A percentile compares a stretch with the other conserved stretches of the same genome.
phyloP scores from a whole-genome alignment of 352 stramenopile genomes.

The Globisporangium perplexum region DNA sequence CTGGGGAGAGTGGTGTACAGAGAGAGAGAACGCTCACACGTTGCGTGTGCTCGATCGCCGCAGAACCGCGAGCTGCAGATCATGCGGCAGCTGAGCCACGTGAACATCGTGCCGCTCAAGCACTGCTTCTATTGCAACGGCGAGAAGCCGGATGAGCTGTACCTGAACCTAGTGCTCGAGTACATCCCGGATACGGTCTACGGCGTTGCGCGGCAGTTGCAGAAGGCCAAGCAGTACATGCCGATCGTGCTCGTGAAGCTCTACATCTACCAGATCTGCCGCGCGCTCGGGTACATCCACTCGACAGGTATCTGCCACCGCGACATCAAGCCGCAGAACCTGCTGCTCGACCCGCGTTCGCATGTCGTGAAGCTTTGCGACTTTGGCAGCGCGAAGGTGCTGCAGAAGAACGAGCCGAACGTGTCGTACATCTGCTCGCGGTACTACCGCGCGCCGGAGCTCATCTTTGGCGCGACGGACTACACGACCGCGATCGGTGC shows the following conservation, averaged over 20 bases:
- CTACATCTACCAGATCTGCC: conserved; percentile 99
- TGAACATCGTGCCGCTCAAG: conserved; percentile 99
- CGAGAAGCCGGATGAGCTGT: conserved; percentile 94
- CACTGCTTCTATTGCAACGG: conserved; percentile 99
- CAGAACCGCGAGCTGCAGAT: conserved; percentile 99
- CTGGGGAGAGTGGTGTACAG: neutral
- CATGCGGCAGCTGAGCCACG: conserved; percentile 97
- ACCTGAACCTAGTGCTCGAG: conserved; percentile 99
- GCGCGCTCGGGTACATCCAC: conserved; percentile 98
- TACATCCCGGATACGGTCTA: conserved; percentile 99
- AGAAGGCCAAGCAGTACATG: conserved; percentile 97
- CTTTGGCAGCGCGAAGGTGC: conserved; percentile 95
- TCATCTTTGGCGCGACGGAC: conserved; percentile 99
- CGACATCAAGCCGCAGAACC: conserved; percentile 99
- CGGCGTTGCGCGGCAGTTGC: conserved; percentile 92
- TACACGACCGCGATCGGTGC: conserved; percentile 98
- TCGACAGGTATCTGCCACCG: conserved; percentile 97
- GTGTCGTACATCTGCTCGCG: conserved; percentile 99
- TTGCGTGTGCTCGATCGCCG: neutral
- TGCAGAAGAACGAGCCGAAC: conserved; percentile 98
- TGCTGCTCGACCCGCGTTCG: conserved; percentile 96
- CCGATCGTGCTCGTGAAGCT: conserved; percentile 97
- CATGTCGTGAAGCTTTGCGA: conserved; percentile 99
- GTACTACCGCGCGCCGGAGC: conserved; percentile 98
- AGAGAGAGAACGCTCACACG: too few species aligned